Base-by-base conservation (phyloP, 352 stramenopile genomes). In the Globisporangium orthogonon region DNA sequence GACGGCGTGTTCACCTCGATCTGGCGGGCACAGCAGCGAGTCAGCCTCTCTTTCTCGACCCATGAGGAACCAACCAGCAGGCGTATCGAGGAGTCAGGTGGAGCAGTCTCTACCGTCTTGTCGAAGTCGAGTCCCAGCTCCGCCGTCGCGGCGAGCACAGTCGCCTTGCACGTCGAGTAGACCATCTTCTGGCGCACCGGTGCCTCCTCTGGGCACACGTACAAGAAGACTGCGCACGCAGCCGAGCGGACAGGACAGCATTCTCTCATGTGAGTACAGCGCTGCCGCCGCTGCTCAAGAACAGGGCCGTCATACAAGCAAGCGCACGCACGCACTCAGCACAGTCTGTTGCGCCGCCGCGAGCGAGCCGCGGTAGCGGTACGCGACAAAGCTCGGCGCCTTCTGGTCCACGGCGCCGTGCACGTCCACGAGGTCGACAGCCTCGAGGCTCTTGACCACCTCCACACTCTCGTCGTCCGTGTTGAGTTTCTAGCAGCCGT, bases 121-220 rank as follows among this genome's bases (percentile, higher is more conserved):
- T 87, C 80, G 43, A 94, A 90, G 39, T 73, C 68, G 33, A 94
- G 76, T 11, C 76, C 72, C 17, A 89, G 67, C 51, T 81, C 70
- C 30, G 74, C 59, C 18, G 82, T 81, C 2, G 72, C 81, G n/a
- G 77, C 76, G 29, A 95, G 70, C 28, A 96, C 74, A 14, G 83
- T 93, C 18, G 87, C 87, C 55, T 96, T 96, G 56, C 79, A 87
- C 5, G 88, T 94, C 49, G 88, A 96, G 63, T 96, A 95, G 14
- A 91, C 86, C 88, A 97, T 97, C 71, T 96, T 97, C 48, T 89
- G 65, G 14, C 87, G 78, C 51, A 97, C 78, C 7, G 86, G 75
- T 0, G 85, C 75, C 18, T 94, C 83, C 61, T 97, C 89, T 0
- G 89, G 89, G 47, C 89, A 97, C 30, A 92, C 84, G 59, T 96